Conservation (phyloP, 805 yeast species). For the Candida chauliodis region DNA sequence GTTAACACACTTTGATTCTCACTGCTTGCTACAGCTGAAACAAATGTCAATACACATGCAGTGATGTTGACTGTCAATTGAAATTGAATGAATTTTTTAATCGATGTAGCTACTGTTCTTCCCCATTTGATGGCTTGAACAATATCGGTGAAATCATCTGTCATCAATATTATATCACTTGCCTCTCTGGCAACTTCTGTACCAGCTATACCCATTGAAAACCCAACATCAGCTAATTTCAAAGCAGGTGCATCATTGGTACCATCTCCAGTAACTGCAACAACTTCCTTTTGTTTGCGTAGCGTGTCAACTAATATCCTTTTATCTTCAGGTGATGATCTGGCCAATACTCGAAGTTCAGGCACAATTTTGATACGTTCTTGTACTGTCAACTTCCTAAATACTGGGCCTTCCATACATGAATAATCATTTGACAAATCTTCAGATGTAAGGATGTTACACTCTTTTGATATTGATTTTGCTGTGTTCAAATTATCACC, state of each 20-base stretch:
- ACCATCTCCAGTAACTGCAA: slow-evolving; percentile 99
- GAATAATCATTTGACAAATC: slow-evolving; percentile 50
- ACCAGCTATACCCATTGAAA: slow-evolving; percentile 98
- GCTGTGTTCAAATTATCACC: slow-evolving; percentile 95
- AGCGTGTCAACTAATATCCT: slow-evolving; percentile 79
- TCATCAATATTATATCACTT: slow-evolving; percentile 86
- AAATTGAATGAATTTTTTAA: slow-evolving; percentile 92
- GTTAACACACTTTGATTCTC: slow-evolving; percentile 85
- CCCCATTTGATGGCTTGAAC: slow-evolving; percentile 99
- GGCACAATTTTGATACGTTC: slow-evolving; percentile 68
- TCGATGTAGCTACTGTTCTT: slow-evolving; percentile 90
- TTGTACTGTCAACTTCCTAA: slow-evolving; percentile 59
- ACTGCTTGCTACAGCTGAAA: slow-evolving; percentile 82
- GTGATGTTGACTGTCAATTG: slow-evolving; percentile 95
- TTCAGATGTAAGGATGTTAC: slow-evolving; percentile 66
- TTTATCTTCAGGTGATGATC: slow-evolving; percentile 96
- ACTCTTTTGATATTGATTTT: slow-evolving; percentile 79
- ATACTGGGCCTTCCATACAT: slow-evolving; percentile 91
- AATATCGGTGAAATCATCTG: slow-evolving; percentile 90
- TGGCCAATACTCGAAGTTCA: slow-evolving; percentile 75
- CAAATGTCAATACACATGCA: slow-evolving; percentile 92
- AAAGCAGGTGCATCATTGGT: slow-evolving; percentile 98
- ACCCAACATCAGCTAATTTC: slow-evolving; percentile 95
- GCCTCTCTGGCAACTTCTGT: slow-evolving; percentile 99
- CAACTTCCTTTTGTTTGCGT: slow-evolving; percentile 81